Evolutionary conservation across 495 filamentous ascomycete genomes (phyloP), one percentile per base, ranked within the genome.

Genomic region (Aspergillus olivimuriae): DNA sequence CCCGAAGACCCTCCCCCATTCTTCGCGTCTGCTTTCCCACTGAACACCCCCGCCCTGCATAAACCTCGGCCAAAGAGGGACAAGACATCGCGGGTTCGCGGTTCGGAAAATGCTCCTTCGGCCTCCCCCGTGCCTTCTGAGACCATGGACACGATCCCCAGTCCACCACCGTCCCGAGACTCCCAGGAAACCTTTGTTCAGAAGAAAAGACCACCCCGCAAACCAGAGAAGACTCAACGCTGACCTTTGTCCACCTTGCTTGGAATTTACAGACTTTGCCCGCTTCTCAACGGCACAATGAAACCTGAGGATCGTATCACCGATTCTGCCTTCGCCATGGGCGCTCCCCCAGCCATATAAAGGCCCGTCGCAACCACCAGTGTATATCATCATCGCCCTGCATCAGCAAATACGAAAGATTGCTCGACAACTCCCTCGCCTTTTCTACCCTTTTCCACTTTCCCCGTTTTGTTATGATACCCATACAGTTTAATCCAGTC

Each of bases 261-360:
- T 12, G 17, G 18, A 41, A 45, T 43, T n/a, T 21, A 50, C 69
- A 88, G 87, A 58, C 84, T 94, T 52, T 96, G 89, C 54, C 89
- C 89, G 4, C 68, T 94, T 55, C 82, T 96, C 34, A 96, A 96
- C 55, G 89, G 89, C 33, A 86, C 82, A 4, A 83, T 82, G 68
- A 86, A 85, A 39, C 75, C 77, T 34, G 82, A 84, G 46, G 84
- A 88, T 22, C 70, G 65, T 3, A 63, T 73, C 30, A 69, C 61
- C 38, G 70, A 72, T 46, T 72, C 74, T 8, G 72, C 72, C 21
- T 77, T 77, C 46, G 69, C 71, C 0, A 74, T 76, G 64, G 72
- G 68, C 39, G 69, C 72, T 11, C 65, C 68, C 23, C 62, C 66
- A 8, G 56, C 64, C 23, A 58, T 54, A 38, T 55, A 50, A 53